These are phyloP conservation scores for Sanghuangporus weigelae DNA, from an alignment of 1,284 basidiomycete species.

Conservation along the genomic window DNA sequence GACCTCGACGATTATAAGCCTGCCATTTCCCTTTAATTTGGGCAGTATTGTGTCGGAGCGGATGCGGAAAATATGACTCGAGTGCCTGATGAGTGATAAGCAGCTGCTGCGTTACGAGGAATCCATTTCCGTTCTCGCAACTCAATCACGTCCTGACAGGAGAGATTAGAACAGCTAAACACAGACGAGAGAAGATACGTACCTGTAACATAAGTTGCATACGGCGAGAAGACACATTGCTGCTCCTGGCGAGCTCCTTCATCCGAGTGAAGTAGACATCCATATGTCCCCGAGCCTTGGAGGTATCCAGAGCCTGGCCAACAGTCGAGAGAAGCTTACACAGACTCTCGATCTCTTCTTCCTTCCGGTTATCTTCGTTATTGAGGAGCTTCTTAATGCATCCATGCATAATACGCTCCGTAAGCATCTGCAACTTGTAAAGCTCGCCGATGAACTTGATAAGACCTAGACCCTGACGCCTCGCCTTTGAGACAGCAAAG, in stretches of 20 bases:
- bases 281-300: slow-evolving; percentile 80
- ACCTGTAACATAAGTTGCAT: slow-evolving; percentile 96
- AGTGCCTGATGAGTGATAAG: not conserved
- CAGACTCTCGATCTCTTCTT: slow-evolving; percentile 95
- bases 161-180: not conserved
- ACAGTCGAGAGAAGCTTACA: slow-evolving; percentile 92
- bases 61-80: not conserved
- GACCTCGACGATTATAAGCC: no score
- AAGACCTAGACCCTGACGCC: slow-evolving; percentile 93
- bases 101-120: slow-evolving; percentile 64
- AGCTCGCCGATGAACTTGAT: slow-evolving; percentile 98
- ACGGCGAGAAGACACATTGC: slow-evolving; percentile 75
- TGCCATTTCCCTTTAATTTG: no score
- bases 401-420: slow-evolving; percentile 92
- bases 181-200: slow-evolving; percentile 24
- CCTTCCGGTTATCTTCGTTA: slow-evolving; percentile 92
- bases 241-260: slow-evolving; percentile 72
- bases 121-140: slow-evolving; percentile 83
- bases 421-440: slow-evolving; percentile 95
- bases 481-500: slow-evolving; percentile 94
- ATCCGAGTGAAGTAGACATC: slow-evolving; percentile 92
- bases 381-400: slow-evolving; percentile 93
- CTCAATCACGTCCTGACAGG: slow-evolving; percentile 78
- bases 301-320: slow-evolving; percentile 75
- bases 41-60: not conserved